Conservation (phyloP, 2,329 filamentous ascomycete genomes). For the Diplodia sapinea region DNA sequence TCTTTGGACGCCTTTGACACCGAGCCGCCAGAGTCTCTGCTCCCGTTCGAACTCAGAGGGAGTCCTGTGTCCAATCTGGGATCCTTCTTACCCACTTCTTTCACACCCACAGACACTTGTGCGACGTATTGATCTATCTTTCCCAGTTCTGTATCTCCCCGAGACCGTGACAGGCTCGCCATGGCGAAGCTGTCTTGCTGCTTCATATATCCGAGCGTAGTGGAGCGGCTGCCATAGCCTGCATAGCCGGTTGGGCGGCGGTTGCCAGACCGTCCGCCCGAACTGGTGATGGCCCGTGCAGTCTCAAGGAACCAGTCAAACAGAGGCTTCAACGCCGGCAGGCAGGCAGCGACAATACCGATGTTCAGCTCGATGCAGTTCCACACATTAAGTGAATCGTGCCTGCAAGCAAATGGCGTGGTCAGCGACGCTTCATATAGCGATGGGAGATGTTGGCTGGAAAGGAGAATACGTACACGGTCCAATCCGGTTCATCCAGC, state of each 20-base stretch:
- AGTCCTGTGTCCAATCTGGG: conserved; percentile 3
- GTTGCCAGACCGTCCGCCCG: conserved; percentile 7
- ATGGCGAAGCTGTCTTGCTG: conserved; percentile 22
- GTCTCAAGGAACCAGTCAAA: conserved; percentile 45
- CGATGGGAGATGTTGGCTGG: background rate
- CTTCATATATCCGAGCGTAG: conserved; percentile 21
- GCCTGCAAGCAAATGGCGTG: conserved; percentile 24
- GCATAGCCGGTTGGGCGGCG: conserved; percentile 13
- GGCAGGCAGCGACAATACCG: conserved; percentile 52
- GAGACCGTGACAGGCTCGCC: conserved; percentile 10
- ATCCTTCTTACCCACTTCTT: background rate
- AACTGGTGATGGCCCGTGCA: conserved; percentile 36
- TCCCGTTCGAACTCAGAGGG: background rate
- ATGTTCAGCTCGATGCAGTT: conserved; percentile 54
- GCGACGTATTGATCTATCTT: conserved; percentile 26
- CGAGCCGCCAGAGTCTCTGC: background rate
- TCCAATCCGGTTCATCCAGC: conserved; percentile 45
- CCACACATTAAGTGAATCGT: conserved; percentile 53
- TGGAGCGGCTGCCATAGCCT: conserved; percentile 9
- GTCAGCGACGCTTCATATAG: conserved; percentile 14
- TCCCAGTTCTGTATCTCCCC: background rate
- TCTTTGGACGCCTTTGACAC: conserved; percentile 7
- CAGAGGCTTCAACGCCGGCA: conserved; percentile 49
- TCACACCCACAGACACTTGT: conserved; percentile 8
- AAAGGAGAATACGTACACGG: conserved; percentile 35